Conservation (phyloP, 2,329 filamentous ascomycete species). For the Boeremia exigua region DNA sequence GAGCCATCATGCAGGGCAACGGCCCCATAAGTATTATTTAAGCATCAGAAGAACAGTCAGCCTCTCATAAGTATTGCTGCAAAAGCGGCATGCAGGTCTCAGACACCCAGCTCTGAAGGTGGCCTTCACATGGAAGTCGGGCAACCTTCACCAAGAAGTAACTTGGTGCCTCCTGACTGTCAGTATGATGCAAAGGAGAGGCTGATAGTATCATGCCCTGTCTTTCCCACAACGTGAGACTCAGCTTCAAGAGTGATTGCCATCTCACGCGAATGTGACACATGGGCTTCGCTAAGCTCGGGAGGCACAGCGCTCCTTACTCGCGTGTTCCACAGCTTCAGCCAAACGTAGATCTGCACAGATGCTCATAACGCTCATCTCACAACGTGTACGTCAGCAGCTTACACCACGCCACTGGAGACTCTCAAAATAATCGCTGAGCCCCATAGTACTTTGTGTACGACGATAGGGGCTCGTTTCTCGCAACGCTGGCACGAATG, state of each 20-base stretch:
- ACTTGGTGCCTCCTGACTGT: no score
- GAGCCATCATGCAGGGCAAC: conserved; percentile 9
- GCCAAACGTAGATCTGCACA: conserved; percentile 6
- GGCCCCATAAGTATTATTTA: conserved; percentile 5
- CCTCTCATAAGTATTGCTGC: not conserved
- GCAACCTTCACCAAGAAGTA: no score
- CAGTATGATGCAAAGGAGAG: no score
- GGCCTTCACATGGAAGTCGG: no score
- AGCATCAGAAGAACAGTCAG: conserved; percentile 1
- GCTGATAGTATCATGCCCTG: no score
- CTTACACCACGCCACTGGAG: not conserved
- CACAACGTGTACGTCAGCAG: conserved; percentile 7
- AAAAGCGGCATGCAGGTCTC: no score
- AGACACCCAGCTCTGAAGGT: no score
- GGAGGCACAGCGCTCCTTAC: conserved; percentile 5
- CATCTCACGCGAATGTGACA: conserved; percentile 4
- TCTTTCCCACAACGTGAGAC: not conserved
- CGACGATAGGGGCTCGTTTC: not conserved
- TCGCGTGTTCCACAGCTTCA: conserved; percentile 7
- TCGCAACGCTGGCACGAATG: not conserved
- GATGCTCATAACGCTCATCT: conserved; percentile 6
- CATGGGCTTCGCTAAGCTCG: conserved; percentile 11
- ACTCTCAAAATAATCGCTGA: not conserved
- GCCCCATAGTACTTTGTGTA: not conserved
- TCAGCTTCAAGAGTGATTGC: conserved; percentile 8